Conservation (phyloP, 345 rosid species). For the Psidium friedrichsthalianum region DNA sequence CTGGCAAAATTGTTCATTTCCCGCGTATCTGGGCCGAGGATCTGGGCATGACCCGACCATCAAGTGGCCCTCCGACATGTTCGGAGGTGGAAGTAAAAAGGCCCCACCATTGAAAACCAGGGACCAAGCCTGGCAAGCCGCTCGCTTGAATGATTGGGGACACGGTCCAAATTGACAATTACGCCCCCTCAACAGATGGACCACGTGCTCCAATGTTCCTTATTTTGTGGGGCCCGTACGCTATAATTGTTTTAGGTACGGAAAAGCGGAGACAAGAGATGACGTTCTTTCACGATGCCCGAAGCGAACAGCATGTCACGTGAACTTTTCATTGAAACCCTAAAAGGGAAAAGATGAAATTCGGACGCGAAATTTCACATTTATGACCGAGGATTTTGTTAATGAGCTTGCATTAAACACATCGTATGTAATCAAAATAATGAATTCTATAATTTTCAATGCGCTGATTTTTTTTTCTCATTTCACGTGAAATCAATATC, state of each 20-base stretch:
- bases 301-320: neutral
- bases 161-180: neutral
- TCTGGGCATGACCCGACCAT: neutral
- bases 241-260: neutral
- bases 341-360: neutral
- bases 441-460: neutral
- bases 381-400: neutral
- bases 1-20: neutral
- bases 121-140: neutral
- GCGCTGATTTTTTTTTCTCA: neutral
- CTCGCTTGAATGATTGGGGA: neutral
- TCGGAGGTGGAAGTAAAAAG: neutral
- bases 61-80: neutral
- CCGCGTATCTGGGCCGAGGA: rapidly evolving
- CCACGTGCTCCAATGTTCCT: neutral
- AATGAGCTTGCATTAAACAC: too few relatives aligned
- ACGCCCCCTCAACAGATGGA: neutral
- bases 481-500: neutral
- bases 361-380: neutral
- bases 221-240: neutral
- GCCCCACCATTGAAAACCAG: neutral
- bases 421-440: neutral
- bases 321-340: neutral
- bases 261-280: neutral
- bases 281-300: neutral